A percentile compares a stretch with the other conserved stretches of the same genome.
phyloP scores from a whole-genome alignment of 331 rosid species.

The Prunus yedoensis region DNA sequence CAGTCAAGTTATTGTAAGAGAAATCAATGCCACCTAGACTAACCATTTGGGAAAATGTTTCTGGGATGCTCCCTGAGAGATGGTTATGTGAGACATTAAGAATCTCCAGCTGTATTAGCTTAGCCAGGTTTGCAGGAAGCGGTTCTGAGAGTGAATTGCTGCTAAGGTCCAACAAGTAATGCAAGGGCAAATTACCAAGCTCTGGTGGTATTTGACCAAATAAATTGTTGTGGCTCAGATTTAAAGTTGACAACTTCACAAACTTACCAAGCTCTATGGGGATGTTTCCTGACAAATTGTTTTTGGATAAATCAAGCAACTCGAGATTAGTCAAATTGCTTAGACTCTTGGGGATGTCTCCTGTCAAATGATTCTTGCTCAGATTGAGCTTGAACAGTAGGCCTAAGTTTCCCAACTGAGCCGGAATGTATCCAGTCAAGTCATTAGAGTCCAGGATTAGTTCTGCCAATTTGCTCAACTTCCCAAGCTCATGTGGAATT shows the following conservation, averaged over 20 bases:
- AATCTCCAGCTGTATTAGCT: conserved; percentile 43
- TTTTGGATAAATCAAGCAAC: conserved; percentile 42
- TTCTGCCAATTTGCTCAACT: background rate
- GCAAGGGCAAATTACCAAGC: conserved; percentile 48
- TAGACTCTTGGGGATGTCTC: conserved; percentile 37
- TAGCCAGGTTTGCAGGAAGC: conserved; percentile 45
- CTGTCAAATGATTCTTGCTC: conserved; percentile 45
- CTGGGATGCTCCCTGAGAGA: conserved; percentile 50
- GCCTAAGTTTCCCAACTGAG: conserved; percentile 39
- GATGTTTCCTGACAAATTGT: conserved; percentile 44
- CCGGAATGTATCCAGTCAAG: conserved; percentile 48
- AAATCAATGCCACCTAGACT: conserved; percentile 45
- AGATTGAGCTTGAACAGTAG: conserved; percentile 28
- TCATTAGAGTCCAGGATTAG: conserved; percentile 24
- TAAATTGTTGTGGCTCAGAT: conserved; percentile 49
- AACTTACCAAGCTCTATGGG: conserved; percentile 35
- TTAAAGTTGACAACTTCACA: conserved; percentile 30
- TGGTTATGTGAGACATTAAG: conserved; percentile 64
- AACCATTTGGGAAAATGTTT: conserved; percentile 26
- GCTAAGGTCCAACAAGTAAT: conserved; percentile 52
- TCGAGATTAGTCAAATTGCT: conserved; percentile 20
- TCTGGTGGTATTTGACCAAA: conserved; percentile 50
- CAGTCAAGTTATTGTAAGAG: conserved; percentile 53
- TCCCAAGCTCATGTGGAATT: conserved; percentile 24
- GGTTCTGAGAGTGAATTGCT: conserved; percentile 54